Base-by-base conservation (phyloP, 345 rosid genomes). In the Hevea brasiliensis region DNA sequence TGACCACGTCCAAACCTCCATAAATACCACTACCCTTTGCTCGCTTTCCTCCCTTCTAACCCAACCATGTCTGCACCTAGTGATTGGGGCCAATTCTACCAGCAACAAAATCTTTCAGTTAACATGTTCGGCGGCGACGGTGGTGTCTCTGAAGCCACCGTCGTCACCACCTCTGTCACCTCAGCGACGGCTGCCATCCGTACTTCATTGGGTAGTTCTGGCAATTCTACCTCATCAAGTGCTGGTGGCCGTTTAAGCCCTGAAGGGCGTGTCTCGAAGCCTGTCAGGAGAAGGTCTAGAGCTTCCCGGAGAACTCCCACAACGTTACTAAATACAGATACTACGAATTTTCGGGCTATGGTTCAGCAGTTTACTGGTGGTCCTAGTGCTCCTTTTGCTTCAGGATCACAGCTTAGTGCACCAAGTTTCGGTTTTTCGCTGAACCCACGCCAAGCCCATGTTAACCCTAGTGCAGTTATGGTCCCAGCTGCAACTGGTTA, bases 261-360 rank as follows among this genome's bases (percentile, higher is more conserved):
- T 0, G 97, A 89, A 54, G 96, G 97, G 8, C 86, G 99, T 2
- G 93, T 95, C 3, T 56, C 94, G 11, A 92, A 88, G 83, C 96
- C 98, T 2, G 63, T 81, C 15, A 89, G 99, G 18, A 80, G 94
- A 76, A 80, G 99, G 67, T 88, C 98, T 2, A 86, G 99, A 75
- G 99, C 99, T 3, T 95, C 99, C 15, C 83, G 99, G 65, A 76
- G 99, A 71, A 92, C 98, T 73, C 99, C 99, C 0, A 92, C 99
- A 61, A 92, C 99, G 21, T 81, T 92, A 51, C 85, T 95, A 59
- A 92, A 89, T 77, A 95, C 99, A 2, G 98, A 95, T 83, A 88
- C 98, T 10, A 70, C 94, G 0, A 95, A 95, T 63, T 95, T 95
- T 81, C 83, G 99, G 1, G 97, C 98, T 79, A 86, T 95, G 97